A percentile compares a stretch with the other conserved stretches of the same genome.
Conservation (phyloP, 2,329 filamentous ascomycete species). For the Rutstroemia sp. region DNA sequence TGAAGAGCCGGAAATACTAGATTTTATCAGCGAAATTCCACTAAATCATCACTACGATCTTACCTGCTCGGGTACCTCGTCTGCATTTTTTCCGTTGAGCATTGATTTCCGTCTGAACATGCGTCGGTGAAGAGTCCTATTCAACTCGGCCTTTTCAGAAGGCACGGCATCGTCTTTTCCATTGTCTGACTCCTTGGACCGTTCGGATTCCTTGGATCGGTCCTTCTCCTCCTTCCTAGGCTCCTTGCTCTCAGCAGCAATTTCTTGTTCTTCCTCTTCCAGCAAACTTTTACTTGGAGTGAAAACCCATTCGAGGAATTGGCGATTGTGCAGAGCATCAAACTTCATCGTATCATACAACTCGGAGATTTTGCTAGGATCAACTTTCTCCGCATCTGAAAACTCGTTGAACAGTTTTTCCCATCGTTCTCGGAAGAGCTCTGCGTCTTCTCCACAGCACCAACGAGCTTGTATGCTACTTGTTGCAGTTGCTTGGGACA, state of each 20-base stretch:
- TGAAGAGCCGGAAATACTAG: constrained; percentile 82
- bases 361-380: constrained; percentile 97
- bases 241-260: constrained; percentile 27
- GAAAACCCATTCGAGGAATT: constrained; percentile 96
- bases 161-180: constrained; percentile 16
- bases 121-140: constrained; percentile 32
- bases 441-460: constrained; percentile 93
- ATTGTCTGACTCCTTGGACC: constrained; percentile 13
- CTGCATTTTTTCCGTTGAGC: constrained; percentile 45
- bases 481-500: constrained; percentile 55
- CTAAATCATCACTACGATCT: not conserved
- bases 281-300: constrained; percentile 75
- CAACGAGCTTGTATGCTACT: constrained; percentile 78
- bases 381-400: constrained; percentile 93
- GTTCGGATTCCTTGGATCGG: constrained; percentile 15
- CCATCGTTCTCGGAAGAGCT: constrained; percentile 94
- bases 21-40: no score
- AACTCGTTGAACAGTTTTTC: constrained; percentile 98
- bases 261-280: constrained; percentile 52
- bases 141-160: constrained; percentile 22
- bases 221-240: constrained; percentile 22
- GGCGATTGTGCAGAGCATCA: constrained; percentile 91
- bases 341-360: constrained; percentile 99
- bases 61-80: constrained; percentile 39
- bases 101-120: constrained; percentile 56